A percentile compares a stretch with the other conserved stretches of the same genome.
Conservation (phyloP, 371 early-diverging fungal genomes). For the Capillidium heterosporum region DNA sequence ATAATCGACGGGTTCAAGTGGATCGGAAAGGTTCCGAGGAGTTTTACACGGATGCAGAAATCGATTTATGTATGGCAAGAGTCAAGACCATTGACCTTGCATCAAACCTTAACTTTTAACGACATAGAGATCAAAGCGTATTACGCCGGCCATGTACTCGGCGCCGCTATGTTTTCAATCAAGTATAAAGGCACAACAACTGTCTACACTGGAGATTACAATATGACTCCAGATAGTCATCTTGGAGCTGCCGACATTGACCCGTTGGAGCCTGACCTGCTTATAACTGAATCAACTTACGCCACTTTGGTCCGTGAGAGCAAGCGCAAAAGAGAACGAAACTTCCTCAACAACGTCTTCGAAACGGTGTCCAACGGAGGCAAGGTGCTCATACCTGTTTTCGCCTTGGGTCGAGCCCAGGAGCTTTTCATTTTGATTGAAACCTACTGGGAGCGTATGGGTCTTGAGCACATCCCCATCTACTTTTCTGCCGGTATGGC, state of each 20-base stretch:
- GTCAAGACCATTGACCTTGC: conserved; percentile 76
- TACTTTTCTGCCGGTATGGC: conserved; percentile 90
- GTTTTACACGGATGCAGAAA: conserved; percentile 55
- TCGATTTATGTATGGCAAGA: conserved; percentile 77
- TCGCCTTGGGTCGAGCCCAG: conserved; percentile 92
- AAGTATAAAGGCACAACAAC: conserved; percentile 59
- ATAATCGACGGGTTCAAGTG: conserved; percentile 72
- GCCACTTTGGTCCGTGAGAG: conserved; percentile 91
- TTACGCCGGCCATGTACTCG: conserved; percentile 97
- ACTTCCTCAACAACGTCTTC: conserved; percentile 80
- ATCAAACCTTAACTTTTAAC: conserved; percentile 68
- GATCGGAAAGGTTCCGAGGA: conserved; percentile 74
- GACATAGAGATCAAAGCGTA: conserved; percentile 77
- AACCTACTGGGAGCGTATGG: conserved; percentile 89
- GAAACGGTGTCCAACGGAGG: conserved; percentile 74
- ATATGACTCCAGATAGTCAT: conserved; percentile 93
- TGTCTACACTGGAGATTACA: conserved; percentile 96
- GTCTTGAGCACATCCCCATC: conserved; percentile 55
- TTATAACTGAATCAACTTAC: conserved; percentile 94
- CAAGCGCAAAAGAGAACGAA: conserved; percentile 76
- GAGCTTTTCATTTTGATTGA: conserved; percentile 91
- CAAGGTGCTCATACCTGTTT: conserved; percentile 89
- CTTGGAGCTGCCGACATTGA: conserved; percentile 90
- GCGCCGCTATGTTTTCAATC: conserved; percentile 93
- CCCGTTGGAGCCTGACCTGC: conserved; percentile 64